Base-by-base conservation (phyloP, 1,284 basidiomycete genomes). In the Apiotrichum veenhuisii region DNA sequence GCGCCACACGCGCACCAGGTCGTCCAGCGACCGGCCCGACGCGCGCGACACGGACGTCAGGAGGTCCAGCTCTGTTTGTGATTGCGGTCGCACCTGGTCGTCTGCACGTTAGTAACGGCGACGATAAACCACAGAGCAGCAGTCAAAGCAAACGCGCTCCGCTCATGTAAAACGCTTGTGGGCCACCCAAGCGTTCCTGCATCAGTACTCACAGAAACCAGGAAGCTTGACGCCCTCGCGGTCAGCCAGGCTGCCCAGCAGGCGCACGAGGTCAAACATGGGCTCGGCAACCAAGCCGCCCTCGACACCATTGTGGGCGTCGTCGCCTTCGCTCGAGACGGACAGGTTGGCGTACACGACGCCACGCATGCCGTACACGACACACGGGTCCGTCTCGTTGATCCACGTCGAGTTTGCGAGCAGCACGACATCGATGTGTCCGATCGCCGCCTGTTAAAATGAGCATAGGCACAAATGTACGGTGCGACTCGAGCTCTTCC, bases 401-500 rank as follows among this genome's bases (percentile, higher is more conserved):
- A 98, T 89, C 94, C 95, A 98, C 18, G 92, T 95, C 34, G 94
- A 97, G 72, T 98, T 98, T 67, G 78, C 79, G 5, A 95, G 85
- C 20, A 95, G 79, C 53, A 96, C 90, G 2, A 87, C 87, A 75
- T 95, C 90, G 50, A 96, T 84, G 30, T 84, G 77, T 1, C 92
- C 91, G 64, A 97, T 91, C 40, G 81, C 74, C 59, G 86, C 83
- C 86, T 90, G 65, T 0, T 2, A 48, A 50, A 27, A 15, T 26
- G 3, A 17, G 23, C 20, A 27, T 33, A 17, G 22, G 27, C 12
- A 23, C 22, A 18, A n/a, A n/a, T n/a, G n/a, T n/a, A n/a, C n/a
- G n/a, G n/a, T n/a, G n/a, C n/a, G n/a, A n/a, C n/a, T n/a, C n/a
- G n/a, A n/a, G n/a, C n/a, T n/a, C n/a, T n/a, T n/a, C n/a, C n/a